A percentile compares a stretch with the other conserved stretches of the same genome.
Evolutionary conservation across 179 eudicot species (phyloP).

Genomic region (Dionaea muscipula): DNA sequence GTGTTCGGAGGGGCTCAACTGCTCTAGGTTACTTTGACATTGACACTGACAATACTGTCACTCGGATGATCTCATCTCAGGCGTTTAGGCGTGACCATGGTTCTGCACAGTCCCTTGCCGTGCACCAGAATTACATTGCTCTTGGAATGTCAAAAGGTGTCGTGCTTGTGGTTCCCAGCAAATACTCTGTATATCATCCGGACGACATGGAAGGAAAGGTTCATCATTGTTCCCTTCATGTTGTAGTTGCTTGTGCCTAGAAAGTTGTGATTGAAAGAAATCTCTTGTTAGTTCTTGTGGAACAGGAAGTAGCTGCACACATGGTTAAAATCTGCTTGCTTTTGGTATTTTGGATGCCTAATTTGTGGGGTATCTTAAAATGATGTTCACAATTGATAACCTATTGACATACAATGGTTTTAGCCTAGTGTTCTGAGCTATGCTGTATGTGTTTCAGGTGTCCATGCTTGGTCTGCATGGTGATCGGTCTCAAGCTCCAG

Average conservation of each 20-base stretch:
- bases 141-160: conserved; percentile 78
- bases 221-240: conserved; percentile 8
- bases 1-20: conserved; percentile 59
- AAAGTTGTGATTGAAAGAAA: neutral
- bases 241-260: neutral
- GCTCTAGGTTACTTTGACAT: conserved; percentile 72
- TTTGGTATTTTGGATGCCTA: neutral
- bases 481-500: conserved; percentile 60
- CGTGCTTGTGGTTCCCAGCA: conserved; percentile 63
- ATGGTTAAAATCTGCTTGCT: conserved; percentile 3
- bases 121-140: conserved; percentile 69
- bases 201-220: conserved; percentile 87
- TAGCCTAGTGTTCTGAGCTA: conserved; percentile 3
- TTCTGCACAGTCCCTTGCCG: conserved; percentile 56
- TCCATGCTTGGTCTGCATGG: conserved; percentile 69
- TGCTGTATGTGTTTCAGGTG: conserved; percentile 32
- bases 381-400: neutral
- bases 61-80: conserved; percentile 54
- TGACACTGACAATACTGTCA: conserved; percentile 46
- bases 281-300: neutral
- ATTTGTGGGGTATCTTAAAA: neutral
- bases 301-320: neutral
- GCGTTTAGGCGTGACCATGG: conserved; percentile 71
- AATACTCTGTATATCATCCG: conserved; percentile 56
- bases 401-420: conserved; percentile 6